Base-by-base conservation (phyloP, 805 yeast species). In the Cyberlindnera mycetangii region DNA sequence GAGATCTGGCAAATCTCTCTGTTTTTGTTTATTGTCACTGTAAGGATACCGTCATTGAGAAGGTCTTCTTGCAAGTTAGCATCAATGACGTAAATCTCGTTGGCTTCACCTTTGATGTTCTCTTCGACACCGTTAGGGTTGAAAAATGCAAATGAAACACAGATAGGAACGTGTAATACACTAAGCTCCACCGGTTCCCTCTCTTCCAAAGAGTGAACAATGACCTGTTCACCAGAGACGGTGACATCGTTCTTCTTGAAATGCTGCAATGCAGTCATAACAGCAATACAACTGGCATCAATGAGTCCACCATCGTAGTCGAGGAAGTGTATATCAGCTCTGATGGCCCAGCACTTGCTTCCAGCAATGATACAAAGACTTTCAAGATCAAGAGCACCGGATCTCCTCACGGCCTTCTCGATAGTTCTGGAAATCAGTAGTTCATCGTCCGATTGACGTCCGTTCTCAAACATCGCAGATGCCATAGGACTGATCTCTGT, bases 401-500 rank as follows among this genome's bases (percentile, higher is more conserved):
- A 85, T 59, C 97, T 74, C 58, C 96, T 76, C 37, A 93, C 83
- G 1, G 97, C 90, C 60, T 92, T 93, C 59, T 93, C 99, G 35
- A 93, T 81, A 46, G 90, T 72, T 60, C 98, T 70, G 7, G 89
- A 75, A 18, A 90, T 81, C 48, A 89, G 65, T 20, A 87, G 76
- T 61, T 93, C 98, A 44, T 86, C 89, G 47, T 84, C 86, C n/a
- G 85, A 74, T 50, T 78, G 81, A 48, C 74, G 74, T 22, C 77
- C 71, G 54, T 79, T 80, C 55, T 90, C 96, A 62, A 89, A 89
- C 54, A 79, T 73, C 1, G 95, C 83, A 5, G 89, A 81, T 1
- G 97, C 96, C 89, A 92, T 84, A 14, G 97, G 87, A 17, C 89
- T 78, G 34, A 87, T 79, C 58, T 93, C 98, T 2, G 96, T 85